Base-by-base conservation (phyloP, 352 stramenopile species). In the Globisporangium splendens region DNA sequence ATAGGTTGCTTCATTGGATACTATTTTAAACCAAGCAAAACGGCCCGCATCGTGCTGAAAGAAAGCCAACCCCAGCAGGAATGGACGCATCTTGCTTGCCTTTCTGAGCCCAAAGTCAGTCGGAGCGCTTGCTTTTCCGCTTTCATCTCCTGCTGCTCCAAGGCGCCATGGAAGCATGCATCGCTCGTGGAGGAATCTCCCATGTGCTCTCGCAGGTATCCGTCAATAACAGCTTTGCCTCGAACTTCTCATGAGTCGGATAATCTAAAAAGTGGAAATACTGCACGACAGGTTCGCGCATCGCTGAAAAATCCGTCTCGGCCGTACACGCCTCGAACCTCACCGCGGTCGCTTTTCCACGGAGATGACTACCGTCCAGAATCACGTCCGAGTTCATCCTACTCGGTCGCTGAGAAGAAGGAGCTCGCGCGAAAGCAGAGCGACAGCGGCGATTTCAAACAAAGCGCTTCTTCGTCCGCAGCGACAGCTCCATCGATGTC, bases 241-340 rank as follows among this genome's bases (percentile, higher is more conserved):
- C 28, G 7, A 35, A 11, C 7, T 2, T 35, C 7, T 35, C 28
- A 35, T 35, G 28, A 8, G 8, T 35, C 28, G 8, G 28, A 35
- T 8, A 8, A 10, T 6, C 28, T 35, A 35, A 35, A 35, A 35
- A 4, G 5, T 35, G 7, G 28, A 35, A 35, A 11, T 35, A 11
- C 28, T 54, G 18, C 2, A n/a, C n/a, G 15, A 44, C 50, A 91
- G 73, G 85, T 83, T 24, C 75, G 83, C 20, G 85, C 83, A 5
- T 93, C 83, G 31, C 69, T 95, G 12, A 93, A 91, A 59, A 88
- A 90, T 24, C 85, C 85, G 0, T 92, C 83, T 5, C 75, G 85
- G n/a, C 85, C 85, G 18, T 93, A 76, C 61, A 95, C 85, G 15
- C 85, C 83, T 0, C 76, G 81, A 21, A 78, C 74, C 4, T 74